Conservation (phyloP, 768 basidiomycete species). For the Macrocybe gigantea region DNA sequence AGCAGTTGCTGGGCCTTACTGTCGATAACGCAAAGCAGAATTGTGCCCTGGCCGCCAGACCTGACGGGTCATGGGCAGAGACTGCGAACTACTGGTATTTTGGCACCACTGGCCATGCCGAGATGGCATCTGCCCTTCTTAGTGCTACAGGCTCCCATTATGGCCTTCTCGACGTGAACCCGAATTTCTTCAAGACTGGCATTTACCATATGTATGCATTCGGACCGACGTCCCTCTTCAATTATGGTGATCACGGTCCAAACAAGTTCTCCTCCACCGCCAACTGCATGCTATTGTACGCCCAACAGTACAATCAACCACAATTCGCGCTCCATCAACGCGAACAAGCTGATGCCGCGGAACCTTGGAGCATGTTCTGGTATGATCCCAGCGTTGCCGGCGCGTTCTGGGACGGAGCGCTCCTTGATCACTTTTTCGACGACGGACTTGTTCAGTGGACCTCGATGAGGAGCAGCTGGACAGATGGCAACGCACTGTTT, state of each 20-base stretch:
- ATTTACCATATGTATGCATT: conserved; percentile 85
- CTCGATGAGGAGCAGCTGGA: conserved; percentile 91
- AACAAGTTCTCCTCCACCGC: conserved; percentile 96
- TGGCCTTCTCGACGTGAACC: conserved; percentile 64
- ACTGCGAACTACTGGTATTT: conserved; percentile 96
- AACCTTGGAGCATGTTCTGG: conserved; percentile 90
- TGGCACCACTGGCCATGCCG: conserved; percentile 85
- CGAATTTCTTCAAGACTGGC: conserved; percentile 68
- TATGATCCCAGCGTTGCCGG: conserved; percentile 80
- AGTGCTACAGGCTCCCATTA: conserved; percentile 85
- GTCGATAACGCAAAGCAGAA: conserved; percentile 71
- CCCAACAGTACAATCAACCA: conserved; percentile 60
- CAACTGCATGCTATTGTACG: conserved; percentile 81
- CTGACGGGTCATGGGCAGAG: conserved; percentile 90
- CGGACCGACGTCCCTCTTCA: conserved; percentile 83
- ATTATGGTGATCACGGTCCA: conserved; percentile 82
- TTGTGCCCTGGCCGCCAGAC: conserved; percentile 57
- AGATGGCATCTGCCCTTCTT: conserved; percentile 77
- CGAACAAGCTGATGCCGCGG: conserved; percentile 75
- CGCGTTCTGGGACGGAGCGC: conserved; percentile 86
- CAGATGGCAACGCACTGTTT: conserved; percentile 75
- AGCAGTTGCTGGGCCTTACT: conserved; percentile 59
- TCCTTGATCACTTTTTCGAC: conserved; percentile 81
- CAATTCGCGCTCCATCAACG: conserved; percentile 85
- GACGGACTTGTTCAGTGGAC: conserved; percentile 76